Base-by-base conservation (phyloP, 140 eudicot genomes). In the Ambrosia hybrid region DNA sequence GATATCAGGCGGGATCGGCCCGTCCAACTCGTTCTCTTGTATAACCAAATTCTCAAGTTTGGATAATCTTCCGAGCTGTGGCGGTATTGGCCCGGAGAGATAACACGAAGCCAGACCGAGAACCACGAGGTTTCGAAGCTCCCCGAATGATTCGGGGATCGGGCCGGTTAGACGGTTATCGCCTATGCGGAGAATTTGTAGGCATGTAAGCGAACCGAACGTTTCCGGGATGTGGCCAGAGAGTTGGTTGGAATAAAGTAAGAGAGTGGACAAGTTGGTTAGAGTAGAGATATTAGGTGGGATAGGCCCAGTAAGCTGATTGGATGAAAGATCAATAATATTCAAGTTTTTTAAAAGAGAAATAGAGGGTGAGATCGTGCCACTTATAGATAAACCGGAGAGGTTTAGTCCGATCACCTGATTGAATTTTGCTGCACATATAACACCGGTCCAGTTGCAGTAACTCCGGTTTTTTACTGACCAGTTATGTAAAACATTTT, bases 231-330 rank as follows among this genome's bases (percentile, higher is more conserved):
- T 85, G 83, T 86, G 82, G 16, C 99, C 96, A 49, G 96, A 70
- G 61, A 94, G 91, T 60, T 86, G 85, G 86, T 90, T 94, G 67
- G 99, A 80, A 65, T 71, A 90, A 36, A 94, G 86, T 7, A 86
- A 78, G 63, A 94, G 78, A 69, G 96, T 79, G 38, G 73, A 68
- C 67, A 90, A 80, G 14, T 85, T 72, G 52, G 87, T 73, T 30
- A 94, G 96, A 73, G 87, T 73, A 26, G 97, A 86, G n/a, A 94
- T 86, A 83, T 88, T 81, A 72, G 97, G 87, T 94, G 99, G 99
- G 65, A 94, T 94, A 88, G 96, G 96, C 17, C 97, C 97, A 4
- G 90, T 51, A 3, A 94, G 88, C n/a, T 62, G 71, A 60, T 94
- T 94, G 14, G 74, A 68, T 57, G 99, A 94, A 70, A 94, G 95